phyloP scores from a whole-genome alignment of 2,329 filamentous ascomycete species.

The Fonsecaea nubica region DNA sequence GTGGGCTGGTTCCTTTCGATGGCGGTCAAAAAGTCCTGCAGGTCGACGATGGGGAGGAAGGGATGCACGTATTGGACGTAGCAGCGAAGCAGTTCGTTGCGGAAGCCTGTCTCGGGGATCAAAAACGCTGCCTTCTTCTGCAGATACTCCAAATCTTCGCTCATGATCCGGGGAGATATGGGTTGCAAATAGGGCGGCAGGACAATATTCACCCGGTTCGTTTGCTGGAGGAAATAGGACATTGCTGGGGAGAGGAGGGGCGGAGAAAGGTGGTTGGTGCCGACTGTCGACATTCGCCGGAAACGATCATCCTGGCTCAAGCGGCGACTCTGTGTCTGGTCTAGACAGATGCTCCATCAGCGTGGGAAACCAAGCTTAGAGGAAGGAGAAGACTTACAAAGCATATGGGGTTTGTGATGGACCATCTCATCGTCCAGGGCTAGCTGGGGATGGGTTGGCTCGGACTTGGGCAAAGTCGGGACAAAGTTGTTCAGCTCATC shows the following conservation, averaged over 20 bases:
- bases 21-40: constrained; percentile 63
- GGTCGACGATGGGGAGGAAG: constrained; percentile 85
- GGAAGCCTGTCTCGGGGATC: constrained; percentile 72
- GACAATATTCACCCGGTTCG: constrained; percentile 53
- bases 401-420: constrained; percentile 67
- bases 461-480: constrained; percentile 10
- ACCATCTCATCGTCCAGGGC: constrained; percentile 55
- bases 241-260: constrained; percentile 45
- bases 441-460: constrained; percentile 14
- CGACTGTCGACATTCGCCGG: constrained; percentile 53
- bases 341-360: constrained; percentile 43
- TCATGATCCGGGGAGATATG: constrained; percentile 75
- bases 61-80: constrained; percentile 92
- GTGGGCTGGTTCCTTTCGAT: constrained; percentile 72
- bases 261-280: constrained; percentile 47
- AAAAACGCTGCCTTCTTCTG: constrained; percentile 82
- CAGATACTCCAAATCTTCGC: constrained; percentile 83
- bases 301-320: constrained; percentile 54
- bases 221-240: constrained; percentile 56
- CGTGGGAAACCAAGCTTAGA: constrained; percentile 4
- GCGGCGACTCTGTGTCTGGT: constrained; percentile 57
- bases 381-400: constrained; percentile 59
- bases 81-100: constrained; percentile 79
- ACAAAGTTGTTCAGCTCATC: constrained; percentile 37
- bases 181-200: constrained; percentile 77